Evolutionary conservation across 768 basidiomycete genomes (phyloP).

Genomic region (Rhizopogon rudus): DNA sequence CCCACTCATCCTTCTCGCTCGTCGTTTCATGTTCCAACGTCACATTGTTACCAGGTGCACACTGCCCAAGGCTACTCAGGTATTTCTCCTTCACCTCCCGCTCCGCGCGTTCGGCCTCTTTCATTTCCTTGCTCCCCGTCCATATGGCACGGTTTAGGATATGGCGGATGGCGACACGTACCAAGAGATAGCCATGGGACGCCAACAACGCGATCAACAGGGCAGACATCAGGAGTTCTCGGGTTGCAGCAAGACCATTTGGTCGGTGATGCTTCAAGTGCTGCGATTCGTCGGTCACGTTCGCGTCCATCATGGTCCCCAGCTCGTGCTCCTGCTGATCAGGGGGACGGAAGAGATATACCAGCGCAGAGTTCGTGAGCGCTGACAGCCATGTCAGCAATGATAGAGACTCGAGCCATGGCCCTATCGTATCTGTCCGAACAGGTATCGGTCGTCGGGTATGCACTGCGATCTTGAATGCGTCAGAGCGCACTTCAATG

Average conservation of each 20-base stretch:
- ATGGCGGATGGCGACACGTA: constrained; percentile 59
- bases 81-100: constrained; percentile 45
- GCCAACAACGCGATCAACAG: constrained; percentile 72
- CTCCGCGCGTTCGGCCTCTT: constrained; percentile 51
- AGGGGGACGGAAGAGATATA: constrained; percentile 78
- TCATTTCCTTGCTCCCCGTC: constrained; percentile 66
- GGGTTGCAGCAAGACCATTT: constrained; percentile 32
- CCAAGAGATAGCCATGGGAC: constrained; percentile 80
- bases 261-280: constrained; percentile 11
- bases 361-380: constrained; percentile 83
- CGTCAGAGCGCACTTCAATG: constrained; percentile 88
- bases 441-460: constrained; percentile 77
- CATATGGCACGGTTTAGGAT: constrained; percentile 74
- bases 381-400: constrained; percentile 89
- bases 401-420: constrained; percentile 86
- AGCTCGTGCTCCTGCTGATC: constrained; percentile 9
- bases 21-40: constrained; percentile 5
- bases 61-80: constrained; percentile 25
- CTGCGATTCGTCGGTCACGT: constrained; percentile 1
- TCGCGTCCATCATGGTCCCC: neutral
- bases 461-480: constrained; percentile 90
- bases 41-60: constrained; percentile 9
- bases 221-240: constrained; percentile 55
- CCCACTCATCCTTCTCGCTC: constrained; percentile 21
- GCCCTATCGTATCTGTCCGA: constrained; percentile 89